Base-by-base conservation (phyloP, 2,329 filamentous ascomycete species). In the Aspergillus floridensis region DNA sequence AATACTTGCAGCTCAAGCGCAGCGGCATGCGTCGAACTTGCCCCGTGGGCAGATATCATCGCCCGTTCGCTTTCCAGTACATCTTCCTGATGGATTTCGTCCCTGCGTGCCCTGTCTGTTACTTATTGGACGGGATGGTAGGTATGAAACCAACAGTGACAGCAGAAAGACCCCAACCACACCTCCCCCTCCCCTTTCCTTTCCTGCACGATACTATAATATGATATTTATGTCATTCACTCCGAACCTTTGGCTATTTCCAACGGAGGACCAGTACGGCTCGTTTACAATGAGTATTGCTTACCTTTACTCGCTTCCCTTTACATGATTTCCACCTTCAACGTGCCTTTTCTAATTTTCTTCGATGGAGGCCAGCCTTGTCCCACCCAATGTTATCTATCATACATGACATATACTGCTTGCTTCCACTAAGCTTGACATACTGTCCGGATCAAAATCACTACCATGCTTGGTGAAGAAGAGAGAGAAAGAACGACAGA, bases 1-100 rank as follows among this genome's bases (percentile, higher is more conserved):
- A 29, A 29, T 2, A 29, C 26, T 49, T 46, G 58, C 53, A 59
- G 57, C 49, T 53, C 57, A 63, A 63, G 59, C 62, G 59, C 59
- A 57, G 57, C 61, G 51, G 61, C 51, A 56, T 63, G 51, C 46
- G 49, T 48, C 31, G 53, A 46, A 44, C 26, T 8, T 49, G 48
- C 57, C 29, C 44, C 61, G 59, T 62, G 57, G 61, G 29, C 56
- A 53, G 54, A 58, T 59, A 57, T 55, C 53, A 41, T 47, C 21
- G 46, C 47, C 51, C 11, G 22, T 49, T 46, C 35, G 44, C 51
- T 54, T 24, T 21, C 50, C 38, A 44, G 38, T 44, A n/a, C 24
- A 26, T 54, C 22, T 19, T 54, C 4, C 52, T 46, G 52, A 41
- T 32, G 51, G 44, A 35, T 54, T 50, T 32, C 49, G 50, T 53